These are phyloP conservation scores for Cupressus sempervirens DNA, from an alignment of 75 land plant genomes.

Conservation along the genomic window DNA sequence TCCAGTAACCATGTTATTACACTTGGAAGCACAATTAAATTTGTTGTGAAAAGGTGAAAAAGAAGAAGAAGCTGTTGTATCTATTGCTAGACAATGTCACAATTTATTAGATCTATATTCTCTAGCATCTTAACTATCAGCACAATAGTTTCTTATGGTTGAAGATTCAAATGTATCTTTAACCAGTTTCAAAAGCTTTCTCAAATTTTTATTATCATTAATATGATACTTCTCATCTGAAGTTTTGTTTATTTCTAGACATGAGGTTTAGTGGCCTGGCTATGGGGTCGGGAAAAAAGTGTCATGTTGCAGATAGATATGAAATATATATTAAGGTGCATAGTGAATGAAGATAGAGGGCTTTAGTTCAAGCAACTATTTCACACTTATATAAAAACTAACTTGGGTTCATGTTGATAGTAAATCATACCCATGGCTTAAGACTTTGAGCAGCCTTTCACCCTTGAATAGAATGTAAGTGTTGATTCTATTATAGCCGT, in stretches of 20 bases:
- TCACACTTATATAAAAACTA: background rate
- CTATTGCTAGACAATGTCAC: background rate
- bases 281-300: background rate
- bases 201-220: background rate
- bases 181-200: background rate
- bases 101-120: background rate
- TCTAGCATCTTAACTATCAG: background rate
- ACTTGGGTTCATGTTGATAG: background rate
- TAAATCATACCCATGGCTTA: background rate
- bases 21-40: slow-evolving; percentile 64
- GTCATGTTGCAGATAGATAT: background rate
- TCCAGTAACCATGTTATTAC: slow-evolving; percentile 59
- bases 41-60: slow-evolving; percentile 75
- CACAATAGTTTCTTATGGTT: background rate
- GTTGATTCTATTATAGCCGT: too few species aligned
- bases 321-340: background rate
- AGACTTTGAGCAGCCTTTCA: background rate
- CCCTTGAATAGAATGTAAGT: background rate
- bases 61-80: background rate
- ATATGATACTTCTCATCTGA: background rate
- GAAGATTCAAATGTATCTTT: background rate
- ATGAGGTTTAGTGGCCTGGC: background rate
- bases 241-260: background rate
- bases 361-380: background rate
- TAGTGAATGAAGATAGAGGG: background rate